Evolutionary conservation across 352 stramenopile genomes (phyloP).

Genomic region (Globisporangium recalcitrans): DNA sequence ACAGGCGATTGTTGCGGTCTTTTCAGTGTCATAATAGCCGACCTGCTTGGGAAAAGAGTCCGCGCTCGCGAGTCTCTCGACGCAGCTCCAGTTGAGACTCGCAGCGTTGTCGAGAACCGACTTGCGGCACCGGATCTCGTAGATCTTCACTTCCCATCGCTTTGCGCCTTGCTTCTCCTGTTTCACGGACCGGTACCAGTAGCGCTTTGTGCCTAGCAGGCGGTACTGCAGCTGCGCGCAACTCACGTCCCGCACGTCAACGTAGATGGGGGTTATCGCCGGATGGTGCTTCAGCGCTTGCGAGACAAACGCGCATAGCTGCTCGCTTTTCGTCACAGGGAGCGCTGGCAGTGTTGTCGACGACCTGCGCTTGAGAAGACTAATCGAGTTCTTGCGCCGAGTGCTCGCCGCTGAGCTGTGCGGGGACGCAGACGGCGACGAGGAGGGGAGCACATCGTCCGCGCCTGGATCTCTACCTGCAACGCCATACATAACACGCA

Average conservation of each 20-base stretch:
- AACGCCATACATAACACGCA: neutral
- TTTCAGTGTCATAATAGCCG: slow-evolving; percentile 60
- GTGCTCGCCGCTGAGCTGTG: slow-evolving; percentile 2
- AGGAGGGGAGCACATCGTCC: neutral
- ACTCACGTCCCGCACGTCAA: slow-evolving; percentile 33
- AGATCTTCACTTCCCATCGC: slow-evolving; percentile 56
- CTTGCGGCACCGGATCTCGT: slow-evolving; percentile 43
- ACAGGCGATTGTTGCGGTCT: slow-evolving; percentile 29
- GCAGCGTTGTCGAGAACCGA: slow-evolving; percentile 23
- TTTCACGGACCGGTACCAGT: slow-evolving; percentile 66
- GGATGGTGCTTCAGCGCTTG: neutral
- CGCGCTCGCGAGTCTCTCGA: slow-evolving; percentile 30
- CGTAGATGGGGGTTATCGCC: neutral
- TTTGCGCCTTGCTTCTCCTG: slow-evolving; percentile 52
- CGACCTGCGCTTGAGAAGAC: slow-evolving; percentile 11
- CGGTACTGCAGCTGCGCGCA: slow-evolving; percentile 52
- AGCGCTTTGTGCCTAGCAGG: slow-evolving; percentile 51
- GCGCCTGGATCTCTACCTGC: neutral
- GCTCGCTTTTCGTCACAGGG: slow-evolving; percentile 5
- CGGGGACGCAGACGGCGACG: neutral
- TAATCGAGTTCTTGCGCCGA: slow-evolving; percentile 1
- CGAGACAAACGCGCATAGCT: slow-evolving; percentile 1
- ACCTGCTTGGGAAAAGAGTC: slow-evolving; percentile 46
- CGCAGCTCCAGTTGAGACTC: slow-evolving; percentile 27
- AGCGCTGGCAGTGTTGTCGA: slow-evolving; percentile 4